Percentiles rank a stretch among this genome's conserved stretches.
Conservation (phyloP, 2,329 filamentous ascomycete genomes). For the Exophiala dermatitidis region DNA sequence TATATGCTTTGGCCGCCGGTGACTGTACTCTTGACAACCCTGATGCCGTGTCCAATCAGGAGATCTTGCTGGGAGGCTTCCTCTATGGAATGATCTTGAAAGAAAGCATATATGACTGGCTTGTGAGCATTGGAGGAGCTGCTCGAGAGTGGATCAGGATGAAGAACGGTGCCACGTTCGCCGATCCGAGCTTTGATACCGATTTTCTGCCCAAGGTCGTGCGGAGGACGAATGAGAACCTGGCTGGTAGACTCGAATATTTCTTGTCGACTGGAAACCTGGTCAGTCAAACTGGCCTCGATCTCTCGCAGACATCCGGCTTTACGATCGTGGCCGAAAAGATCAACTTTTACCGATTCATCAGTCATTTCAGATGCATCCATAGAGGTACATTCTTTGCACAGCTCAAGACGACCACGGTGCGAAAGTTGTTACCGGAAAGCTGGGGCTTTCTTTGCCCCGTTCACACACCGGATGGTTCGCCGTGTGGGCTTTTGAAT, state of each 20-base stretch:
- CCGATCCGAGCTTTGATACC: constrained; percentile 65
- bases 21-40: constrained; percentile 93
- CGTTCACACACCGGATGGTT: constrained; percentile 93
- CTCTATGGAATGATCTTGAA: constrained; percentile 94
- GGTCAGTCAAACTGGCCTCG: constrained; percentile 80
- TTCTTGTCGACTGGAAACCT: constrained; percentile 95
- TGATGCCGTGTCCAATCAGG: constrained; percentile 92
- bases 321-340: constrained; percentile 97
- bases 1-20: constrained; percentile 86
- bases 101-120: constrained; percentile 84
- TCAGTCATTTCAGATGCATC: constrained; percentile 98
- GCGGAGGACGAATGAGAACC: constrained; percentile 73
- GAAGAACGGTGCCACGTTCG: constrained; percentile 55
- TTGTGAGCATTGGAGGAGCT: constrained; percentile 55
- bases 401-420: constrained; percentile 91
- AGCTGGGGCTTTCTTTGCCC: constrained; percentile 98
- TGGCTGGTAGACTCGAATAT: constrained; percentile 83
- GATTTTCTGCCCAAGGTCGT: constrained; percentile 76
- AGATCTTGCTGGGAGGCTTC: constrained; percentile 86
- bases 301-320: constrained; percentile 88
- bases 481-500: constrained; percentile 88
- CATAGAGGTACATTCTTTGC: constrained; percentile 99
- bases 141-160: constrained; percentile 50
- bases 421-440: constrained; percentile 88
- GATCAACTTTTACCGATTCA: constrained; percentile 97